A percentile compares a stretch with the other conserved stretches of the same genome.
Evolutionary conservation across 164 flowering plant genomes (phyloP).

Genomic region (Annona squamosa): DNA sequence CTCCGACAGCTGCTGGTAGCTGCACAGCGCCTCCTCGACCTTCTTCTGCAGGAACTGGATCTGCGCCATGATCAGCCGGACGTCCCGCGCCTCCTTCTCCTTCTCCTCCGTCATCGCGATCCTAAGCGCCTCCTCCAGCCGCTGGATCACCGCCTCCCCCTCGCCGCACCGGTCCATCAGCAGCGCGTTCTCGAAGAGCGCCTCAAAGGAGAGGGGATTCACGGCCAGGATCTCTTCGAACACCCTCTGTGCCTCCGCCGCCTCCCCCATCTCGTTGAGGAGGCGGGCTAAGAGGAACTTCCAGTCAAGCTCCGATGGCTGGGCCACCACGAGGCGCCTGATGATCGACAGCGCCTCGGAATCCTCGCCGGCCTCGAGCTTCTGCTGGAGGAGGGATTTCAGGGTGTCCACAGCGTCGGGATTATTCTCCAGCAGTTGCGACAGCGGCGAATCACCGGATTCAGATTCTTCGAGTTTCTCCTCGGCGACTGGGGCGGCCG

Average conservation of each 20-base stretch:
- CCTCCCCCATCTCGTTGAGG: slow-evolving; percentile 48
- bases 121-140: slow-evolving; percentile 51
- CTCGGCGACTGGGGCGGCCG: slow-evolving; percentile 13
- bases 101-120: slow-evolving; percentile 44
- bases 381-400: slow-evolving; percentile 44
- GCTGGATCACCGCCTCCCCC: slow-evolving; percentile 42
- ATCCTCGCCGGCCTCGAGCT: slow-evolving; percentile 60
- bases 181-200: slow-evolving; percentile 68
- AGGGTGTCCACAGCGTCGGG: slow-evolving; percentile 44
- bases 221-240: slow-evolving; percentile 62
- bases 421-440: slow-evolving; percentile 42
- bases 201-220: slow-evolving; percentile 63
- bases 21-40: slow-evolving; percentile 62
- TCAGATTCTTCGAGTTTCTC: slow-evolving; percentile 2
- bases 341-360: slow-evolving; percentile 52
- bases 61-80: slow-evolving; percentile 74
- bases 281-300: slow-evolving; percentile 59
- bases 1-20: slow-evolving; percentile 44
- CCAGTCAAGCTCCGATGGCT: slow-evolving; percentile 57
- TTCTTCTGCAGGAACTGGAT: slow-evolving; percentile 70
- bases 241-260: slow-evolving; percentile 39
- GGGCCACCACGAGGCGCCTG: slow-evolving; percentile 36
- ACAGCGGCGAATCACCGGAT: slow-evolving; percentile 23
- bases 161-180: slow-evolving; percentile 70
- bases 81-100: slow-evolving; percentile 57